Evolutionary conservation across 257 asterid genomes (phyloP).

Genomic region (Solanum phureja): DNA sequence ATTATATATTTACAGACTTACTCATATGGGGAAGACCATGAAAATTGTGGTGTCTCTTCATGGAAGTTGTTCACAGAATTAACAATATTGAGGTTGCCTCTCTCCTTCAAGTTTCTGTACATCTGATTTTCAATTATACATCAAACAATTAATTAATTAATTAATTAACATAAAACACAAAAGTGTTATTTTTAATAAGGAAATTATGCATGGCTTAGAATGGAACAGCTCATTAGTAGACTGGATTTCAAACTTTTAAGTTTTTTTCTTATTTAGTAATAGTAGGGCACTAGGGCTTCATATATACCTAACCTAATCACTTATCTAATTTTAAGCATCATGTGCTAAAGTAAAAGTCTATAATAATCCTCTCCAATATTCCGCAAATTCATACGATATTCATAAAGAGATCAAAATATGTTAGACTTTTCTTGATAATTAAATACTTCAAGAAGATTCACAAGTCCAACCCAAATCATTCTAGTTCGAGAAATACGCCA

Average conservation of each 20-base stretch:
- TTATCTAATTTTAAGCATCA: neutral
- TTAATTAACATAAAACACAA: neutral
- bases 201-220: neutral
- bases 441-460: too few relatives aligned
- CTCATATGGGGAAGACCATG: neutral
- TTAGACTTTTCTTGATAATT: neutral
- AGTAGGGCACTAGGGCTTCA: neutral
- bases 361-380: neutral
- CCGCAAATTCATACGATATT: neutral
- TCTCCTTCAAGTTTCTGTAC: conserved; percentile 6
- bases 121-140: neutral
- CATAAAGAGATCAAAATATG: neutral
- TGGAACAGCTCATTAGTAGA: neutral
- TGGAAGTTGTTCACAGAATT: neutral
- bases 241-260: neutral
- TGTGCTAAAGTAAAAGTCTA: neutral
- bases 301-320: neutral
- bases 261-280: neutral
- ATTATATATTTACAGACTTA: neutral
- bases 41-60: neutral
- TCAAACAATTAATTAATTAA: neutral
- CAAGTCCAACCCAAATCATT: too few relatives aligned
- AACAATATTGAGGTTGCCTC: neutral
- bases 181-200: neutral
- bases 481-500: neutral